A percentile compares a stretch with the other conserved stretches of the same genome.
phyloP scores from a whole-genome alignment of 225 moss, liverwort and hornwort genomes.

The Sphagnum contortum region DNA sequence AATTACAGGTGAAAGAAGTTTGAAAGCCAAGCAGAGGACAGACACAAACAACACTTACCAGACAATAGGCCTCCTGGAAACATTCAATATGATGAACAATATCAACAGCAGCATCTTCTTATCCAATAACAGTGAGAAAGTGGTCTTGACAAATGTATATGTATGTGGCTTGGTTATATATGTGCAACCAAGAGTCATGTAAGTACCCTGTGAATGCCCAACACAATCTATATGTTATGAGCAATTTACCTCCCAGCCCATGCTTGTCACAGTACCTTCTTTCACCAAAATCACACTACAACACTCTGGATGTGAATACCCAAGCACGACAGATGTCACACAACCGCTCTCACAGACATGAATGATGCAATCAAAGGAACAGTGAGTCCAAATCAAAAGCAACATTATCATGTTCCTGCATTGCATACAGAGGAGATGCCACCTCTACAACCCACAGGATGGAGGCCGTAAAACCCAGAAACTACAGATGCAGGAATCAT shows the following conservation, averaged over 20 bases:
- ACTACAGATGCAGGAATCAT: constrained; percentile 70
- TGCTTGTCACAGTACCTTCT: no score
- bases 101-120: constrained; percentile 78
- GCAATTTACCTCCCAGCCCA: neutral
- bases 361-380: no score
- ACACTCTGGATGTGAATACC: no score
- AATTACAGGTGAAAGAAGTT: no score
- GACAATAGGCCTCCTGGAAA: constrained; percentile 86
- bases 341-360: no score
- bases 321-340: no score
- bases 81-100: constrained; percentile 61
- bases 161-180: constrained; percentile 1
- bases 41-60: constrained; percentile 41
- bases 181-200: constrained; percentile 70
- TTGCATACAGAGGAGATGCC: constrained; percentile 1
- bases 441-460: constrained; percentile 96
- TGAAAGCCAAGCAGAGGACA: no score
- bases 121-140: constrained; percentile 55
- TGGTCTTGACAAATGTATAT: constrained; percentile 34
- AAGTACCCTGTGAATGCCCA: constrained; percentile 57
- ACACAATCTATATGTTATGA: neutral
- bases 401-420: no score
- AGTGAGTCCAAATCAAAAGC: no score
- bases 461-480: constrained; percentile 85
- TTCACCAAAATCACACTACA: no score